phyloP scores from a whole-genome alignment of 106 monocot species.

The Dendrobium catenatum region DNA sequence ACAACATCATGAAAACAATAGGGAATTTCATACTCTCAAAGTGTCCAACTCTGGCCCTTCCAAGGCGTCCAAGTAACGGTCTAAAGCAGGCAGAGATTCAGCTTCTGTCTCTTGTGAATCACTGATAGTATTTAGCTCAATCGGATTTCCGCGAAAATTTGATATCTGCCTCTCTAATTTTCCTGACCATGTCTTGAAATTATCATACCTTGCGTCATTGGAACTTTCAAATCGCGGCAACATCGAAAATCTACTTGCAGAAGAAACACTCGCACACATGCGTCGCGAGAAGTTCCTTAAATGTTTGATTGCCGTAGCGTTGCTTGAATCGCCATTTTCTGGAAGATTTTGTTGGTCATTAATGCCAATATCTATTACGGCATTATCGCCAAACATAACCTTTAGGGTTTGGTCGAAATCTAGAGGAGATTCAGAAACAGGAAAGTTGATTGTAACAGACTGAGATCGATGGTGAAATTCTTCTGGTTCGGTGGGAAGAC shows the following conservation, averaged over 20 bases:
- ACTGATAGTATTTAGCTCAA: not conserved
- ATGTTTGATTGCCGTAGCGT: not conserved
- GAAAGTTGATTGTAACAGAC: not conserved
- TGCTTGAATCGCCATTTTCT: not conserved
- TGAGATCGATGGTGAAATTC: not conserved
- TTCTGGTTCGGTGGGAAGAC: not conserved
- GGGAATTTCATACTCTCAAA: slow-evolving; percentile 26
- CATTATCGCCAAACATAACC: no score
- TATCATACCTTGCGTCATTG: slow-evolving; percentile 43
- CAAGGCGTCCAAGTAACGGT: slow-evolving; percentile 58
- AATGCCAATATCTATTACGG: no score
- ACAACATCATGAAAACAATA: not conserved
- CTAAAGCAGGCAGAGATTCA: slow-evolving; percentile 10
- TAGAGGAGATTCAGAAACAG: not conserved
- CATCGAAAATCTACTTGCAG: not conserved
- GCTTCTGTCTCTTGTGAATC: not conserved
- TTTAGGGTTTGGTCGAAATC: no score
- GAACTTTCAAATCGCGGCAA: not conserved
- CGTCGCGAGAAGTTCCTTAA: not conserved
- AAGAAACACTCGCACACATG: not conserved
- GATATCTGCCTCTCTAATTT: slow-evolving; percentile 50
- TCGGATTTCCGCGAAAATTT: slow-evolving; percentile 27
- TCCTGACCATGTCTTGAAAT: slow-evolving; percentile 74
- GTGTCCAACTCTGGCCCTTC: slow-evolving; percentile 63
- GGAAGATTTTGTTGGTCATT: not conserved